Base-by-base conservation (phyloP, 345 rosid genomes). In the Dimocarpus longan region DNA sequence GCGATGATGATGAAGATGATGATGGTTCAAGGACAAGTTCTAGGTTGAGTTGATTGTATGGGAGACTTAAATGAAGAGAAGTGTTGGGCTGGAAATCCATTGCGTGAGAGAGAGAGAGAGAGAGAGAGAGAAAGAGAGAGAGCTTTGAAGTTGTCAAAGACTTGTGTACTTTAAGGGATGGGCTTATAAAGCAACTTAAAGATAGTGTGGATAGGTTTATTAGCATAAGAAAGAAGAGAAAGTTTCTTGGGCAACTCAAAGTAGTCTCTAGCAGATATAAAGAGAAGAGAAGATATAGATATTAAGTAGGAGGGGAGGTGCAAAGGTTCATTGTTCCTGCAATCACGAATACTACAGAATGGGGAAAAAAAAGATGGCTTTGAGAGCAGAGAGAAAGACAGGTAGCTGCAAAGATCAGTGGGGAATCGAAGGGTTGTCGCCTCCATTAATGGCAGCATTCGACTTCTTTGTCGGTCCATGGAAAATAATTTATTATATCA, bases 361-460 rank as follows among this genome's bases (percentile, higher is more conserved):
- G 37, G 37, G 37, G 52, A 46, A 46, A 46, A 46, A 46, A 11
- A 46, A 46, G 12, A 46, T 46, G 52, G 37, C 37, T 32, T 32
- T 32, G 76, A 39, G 82, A 73, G 68, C n/a, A 59, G 88, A 87
- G 80, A 80, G 79, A 81, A 80, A 77, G 89, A 89, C 84, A 87
- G 78, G 85, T 76, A 84, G 86, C 78, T 81, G 87, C 90, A 88
- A 82, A 87, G 85, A 87, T 90, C 91, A 87, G 87, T 76, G 84
- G 86, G 93, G 87, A 89, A 94, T 92, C 91, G 78, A 84, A 89
- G 88, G 79, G 83, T 73, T 94, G 98, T 92, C 95, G 91, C 93
- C 89, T 90, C 88, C 92, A 88, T 87, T 91, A 89, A 87, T 88
- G 91, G 93, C 92, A 90, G 85, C 86, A 86, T 77, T 88, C 82